Base-by-base conservation (phyloP, 2,329 filamentous ascomycete species). In the Teratosphaeria epicoccoides region DNA sequence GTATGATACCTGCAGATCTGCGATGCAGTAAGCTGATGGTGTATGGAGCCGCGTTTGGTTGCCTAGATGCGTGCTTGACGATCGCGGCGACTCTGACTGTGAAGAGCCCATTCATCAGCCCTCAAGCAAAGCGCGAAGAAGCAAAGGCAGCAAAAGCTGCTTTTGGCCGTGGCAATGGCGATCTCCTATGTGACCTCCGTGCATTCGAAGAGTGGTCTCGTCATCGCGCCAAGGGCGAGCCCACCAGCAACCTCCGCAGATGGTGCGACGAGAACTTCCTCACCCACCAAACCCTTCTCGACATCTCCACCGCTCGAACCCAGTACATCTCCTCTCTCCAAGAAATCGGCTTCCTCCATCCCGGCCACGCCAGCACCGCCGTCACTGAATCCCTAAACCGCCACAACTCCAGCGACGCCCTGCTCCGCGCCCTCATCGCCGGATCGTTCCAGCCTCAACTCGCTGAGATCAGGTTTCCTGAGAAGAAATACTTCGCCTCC, bases 1-100 rank as follows among this genome's bases (percentile, higher is more conserved):
- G 90, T 17, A 88, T 94, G 81, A 89, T 98, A 48, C 93, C 93
- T 1, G 88, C 91, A 0, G 93, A 98, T 64, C 76, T 98, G 46
- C 83, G 91, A 24, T 94, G 89, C 66, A 88, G 87, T 45, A 98
- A 98, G 70, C 77, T 98, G 28, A 88, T 98, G 78, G 87, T 98
- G 3, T 95, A 94, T 64, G 93, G 93, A 5, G 85, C 88, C 14
- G 89, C 94, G 52, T 97, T 98, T 63, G 87, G 87, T 28, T 97
- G 91, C 63, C 77, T 97, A 6, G 88, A 95, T 62, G 83, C 91
- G 49, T 89, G 85, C 59, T 78, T 97, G 51, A 89, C 86, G 2
- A 90, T 97, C 56, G 88, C 93, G 1, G 85, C 90, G 7, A 93
- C 97, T 40, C 76, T 98, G n/a, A 96, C 89, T 51, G 85, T 87